These are phyloP conservation scores for Phytophthora pseudosyringae DNA, from an alignment of 352 stramenopile genomes.

Conservation along the genomic window DNA sequence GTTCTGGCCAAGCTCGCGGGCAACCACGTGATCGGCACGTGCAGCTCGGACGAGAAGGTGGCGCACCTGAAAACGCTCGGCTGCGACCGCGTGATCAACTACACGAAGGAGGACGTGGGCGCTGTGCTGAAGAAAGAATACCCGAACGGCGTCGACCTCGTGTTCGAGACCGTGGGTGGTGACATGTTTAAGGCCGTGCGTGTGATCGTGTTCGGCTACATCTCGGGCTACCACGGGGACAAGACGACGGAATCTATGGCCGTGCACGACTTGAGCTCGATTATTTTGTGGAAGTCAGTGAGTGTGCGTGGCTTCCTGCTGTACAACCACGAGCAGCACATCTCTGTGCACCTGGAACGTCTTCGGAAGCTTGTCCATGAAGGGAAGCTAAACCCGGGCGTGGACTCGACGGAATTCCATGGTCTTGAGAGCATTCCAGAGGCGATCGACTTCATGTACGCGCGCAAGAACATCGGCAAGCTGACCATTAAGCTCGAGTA, in stretches of 20 bases:
- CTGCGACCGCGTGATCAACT: too few relatives aligned
- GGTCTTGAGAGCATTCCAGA: conserved; percentile 31
- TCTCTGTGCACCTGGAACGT: conserved; percentile 29
- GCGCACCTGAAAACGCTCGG: too few relatives aligned
- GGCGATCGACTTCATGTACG: conserved; percentile 38
- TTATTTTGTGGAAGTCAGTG: conserved; percentile 34
- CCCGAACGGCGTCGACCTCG: too few relatives aligned
- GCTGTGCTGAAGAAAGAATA: too few relatives aligned
- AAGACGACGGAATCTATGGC: too few relatives aligned
- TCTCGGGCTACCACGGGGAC: conserved; percentile 33
- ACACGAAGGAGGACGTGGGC: too few relatives aligned
- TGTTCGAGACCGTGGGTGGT: too few relatives aligned
- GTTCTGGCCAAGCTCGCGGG: too few relatives aligned
- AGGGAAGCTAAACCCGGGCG: conserved; percentile 25
- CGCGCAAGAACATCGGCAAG: conserved; percentile 37
- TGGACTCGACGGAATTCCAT: conserved; percentile 30
- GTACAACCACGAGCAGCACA: conserved; percentile 25
- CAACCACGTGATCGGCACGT: too few relatives aligned
- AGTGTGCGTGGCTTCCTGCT: conserved; percentile 31
- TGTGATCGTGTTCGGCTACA: conserved; percentile 37
- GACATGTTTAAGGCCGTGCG: too few relatives aligned
- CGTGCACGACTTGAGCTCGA: too few relatives aligned
- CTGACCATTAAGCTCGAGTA: conserved; percentile 33
- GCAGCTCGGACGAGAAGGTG: too few relatives aligned
- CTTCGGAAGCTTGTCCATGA: conserved; percentile 23